Evolutionary conservation across 192 early-diverging fungal genomes (phyloP), one percentile per base, ranked within the genome.

Genomic region (Haplosporangium gracile): DNA sequence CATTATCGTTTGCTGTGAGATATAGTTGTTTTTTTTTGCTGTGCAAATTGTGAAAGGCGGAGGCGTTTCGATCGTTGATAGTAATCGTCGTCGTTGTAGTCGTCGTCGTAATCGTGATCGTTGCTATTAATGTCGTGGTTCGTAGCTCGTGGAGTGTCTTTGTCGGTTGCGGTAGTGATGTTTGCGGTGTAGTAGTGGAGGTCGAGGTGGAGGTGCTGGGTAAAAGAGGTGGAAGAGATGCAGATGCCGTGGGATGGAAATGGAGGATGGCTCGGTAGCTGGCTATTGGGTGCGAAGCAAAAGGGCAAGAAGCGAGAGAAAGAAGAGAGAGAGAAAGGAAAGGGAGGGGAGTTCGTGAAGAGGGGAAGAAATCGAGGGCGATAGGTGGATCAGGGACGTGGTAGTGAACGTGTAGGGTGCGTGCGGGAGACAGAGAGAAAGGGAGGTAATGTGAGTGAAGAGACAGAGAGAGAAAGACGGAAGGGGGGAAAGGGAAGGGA

Each of bases 1-100:
- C 80, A 82, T 82, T 45, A 82, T 82, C 80, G 47, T 82, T 2
- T 72, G 38, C 20, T 63, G 26, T 55, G 60, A 40, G 39, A 22
- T 79, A 49, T 32, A 16, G 70, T 45, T 24, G 51, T 36, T 43
- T 24, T 55, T 49, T 39, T 40, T 20, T 32, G 72, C 72, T 74
- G 72, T 47, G 72, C 40, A 34, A 51, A 22, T 15, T 60, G 57
- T 26, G 8, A 13, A 65, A 60, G 22, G n/a, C 11, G 26, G 60
- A 20, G 32, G 69, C 69, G 39, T 24, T 32, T 40, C 4, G 24
- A 65, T 65, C 29, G 60, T 65, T 65, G 60, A 65, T 65, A 65
- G 60, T 32, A 65, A 29, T 10, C n/a, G 55, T 65, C 29, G 26
- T 65, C 60, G 69, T 70, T n/a, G 60, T 32, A 65, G 11, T 10